phyloP scores from a whole-genome alignment of 2,329 filamentous ascomycete genomes.

The Fusarium sp. region DNA sequence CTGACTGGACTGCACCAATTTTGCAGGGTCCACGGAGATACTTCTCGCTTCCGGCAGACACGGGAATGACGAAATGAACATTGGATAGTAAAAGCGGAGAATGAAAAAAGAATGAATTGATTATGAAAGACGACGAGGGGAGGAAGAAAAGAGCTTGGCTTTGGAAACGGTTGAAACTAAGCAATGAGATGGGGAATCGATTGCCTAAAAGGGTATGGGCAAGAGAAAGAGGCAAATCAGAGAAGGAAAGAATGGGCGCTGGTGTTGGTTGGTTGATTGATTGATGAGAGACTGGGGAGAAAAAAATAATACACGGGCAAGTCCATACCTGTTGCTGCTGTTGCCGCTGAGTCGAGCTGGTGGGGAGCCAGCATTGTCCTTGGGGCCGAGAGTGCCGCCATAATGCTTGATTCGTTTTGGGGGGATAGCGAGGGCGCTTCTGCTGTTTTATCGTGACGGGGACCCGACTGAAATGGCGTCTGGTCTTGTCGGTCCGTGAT shows the following conservation, averaged over 20 bases:
- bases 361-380: constrained; percentile 41
- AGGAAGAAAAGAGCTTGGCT: constrained; percentile 8
- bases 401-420: constrained; percentile 25
- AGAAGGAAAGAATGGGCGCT: constrained; percentile 9
- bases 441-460: constrained; percentile 34
- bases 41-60: constrained; percentile 35
- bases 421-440: constrained; percentile 23
- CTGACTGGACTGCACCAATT: background rate
- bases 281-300: constrained; percentile 21
- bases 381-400: constrained; percentile 46
- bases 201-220: constrained; percentile 26
- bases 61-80: constrained; percentile 36
- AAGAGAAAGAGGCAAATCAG: constrained; percentile 24
- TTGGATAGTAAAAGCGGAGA: constrained; percentile 31
- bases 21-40: constrained; percentile 39
- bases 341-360: constrained; percentile 44
- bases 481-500: constrained; percentile 5
- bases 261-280: constrained; percentile 13
- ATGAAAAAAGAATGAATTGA: constrained; percentile 10
- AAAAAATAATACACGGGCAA: constrained; percentile 16
- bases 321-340: constrained; percentile 41
- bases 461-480: constrained; percentile 29
- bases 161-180: constrained; percentile 22
- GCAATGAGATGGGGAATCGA: background rate
- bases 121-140: constrained; percentile 22